Percentiles rank a stretch among this genome's conserved stretches.
Evolutionary conservation across 2,329 filamentous ascomycete species (phyloP).

Genomic region (Eutypa lata): DNA sequence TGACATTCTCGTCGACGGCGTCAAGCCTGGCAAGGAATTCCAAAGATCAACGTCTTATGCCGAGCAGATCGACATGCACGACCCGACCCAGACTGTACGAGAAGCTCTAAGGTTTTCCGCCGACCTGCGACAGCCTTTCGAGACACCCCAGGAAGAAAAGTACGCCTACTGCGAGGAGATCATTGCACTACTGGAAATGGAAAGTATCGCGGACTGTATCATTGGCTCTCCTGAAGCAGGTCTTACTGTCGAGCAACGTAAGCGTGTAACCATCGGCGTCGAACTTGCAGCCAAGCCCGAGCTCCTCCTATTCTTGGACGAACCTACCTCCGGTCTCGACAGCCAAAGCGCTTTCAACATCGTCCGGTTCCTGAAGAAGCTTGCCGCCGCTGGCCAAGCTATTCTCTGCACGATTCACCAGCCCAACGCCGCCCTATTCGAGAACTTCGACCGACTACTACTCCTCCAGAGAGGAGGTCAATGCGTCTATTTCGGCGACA

Average conservation of each 20-base stretch:
- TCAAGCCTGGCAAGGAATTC: constrained; percentile 56
- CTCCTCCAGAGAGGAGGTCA: constrained; percentile 75
- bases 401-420: constrained; percentile 92
- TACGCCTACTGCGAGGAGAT: constrained; percentile 61
- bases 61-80: constrained; percentile 61
- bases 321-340: constrained; percentile 74
- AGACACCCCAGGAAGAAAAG: constrained; percentile 52
- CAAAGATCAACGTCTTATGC: constrained; percentile 61
- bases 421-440: constrained; percentile 80
- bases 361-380: constrained; percentile 72
- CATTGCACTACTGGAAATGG: constrained; percentile 57
- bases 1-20: constrained; percentile 55
- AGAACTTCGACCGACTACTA: constrained; percentile 81
- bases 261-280: constrained; percentile 86
- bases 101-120: constrained; percentile 64
- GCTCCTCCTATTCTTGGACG: constrained; percentile 73
- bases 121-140: constrained; percentile 54
- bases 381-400: constrained; percentile 77
- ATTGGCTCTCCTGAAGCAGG: constrained; percentile 65
- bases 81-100: constrained; percentile 59
- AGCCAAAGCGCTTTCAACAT: constrained; percentile 74
- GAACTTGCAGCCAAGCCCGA: constrained; percentile 82
- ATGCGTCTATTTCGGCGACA: constrained; percentile 83
- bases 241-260: constrained; percentile 62
- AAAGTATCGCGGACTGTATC: constrained; percentile 55